Evolutionary conservation across 116 monocot genomes (phyloP).

Genomic region (Dioscorea cayenensis): DNA sequence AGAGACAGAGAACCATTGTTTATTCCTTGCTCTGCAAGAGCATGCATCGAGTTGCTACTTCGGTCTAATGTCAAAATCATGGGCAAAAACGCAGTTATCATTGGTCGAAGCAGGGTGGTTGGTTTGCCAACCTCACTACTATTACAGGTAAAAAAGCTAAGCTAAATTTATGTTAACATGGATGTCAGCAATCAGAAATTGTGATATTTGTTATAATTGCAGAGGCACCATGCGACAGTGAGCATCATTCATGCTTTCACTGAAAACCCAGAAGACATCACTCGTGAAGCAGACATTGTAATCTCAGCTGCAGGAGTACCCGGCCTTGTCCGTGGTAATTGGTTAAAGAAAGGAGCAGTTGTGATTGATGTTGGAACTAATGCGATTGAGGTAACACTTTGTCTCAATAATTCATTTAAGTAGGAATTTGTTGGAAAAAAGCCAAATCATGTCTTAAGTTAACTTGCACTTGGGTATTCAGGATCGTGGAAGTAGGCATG

Average conservation of each 20-base stretch:
- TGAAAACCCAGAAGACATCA: constrained; percentile 67
- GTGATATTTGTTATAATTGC: constrained; percentile 10
- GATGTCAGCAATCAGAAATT: neutral
- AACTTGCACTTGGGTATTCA: constrained; percentile 12
- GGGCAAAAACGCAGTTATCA: constrained; percentile 70
- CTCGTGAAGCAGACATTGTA: constrained; percentile 80
- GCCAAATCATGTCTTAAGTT: neutral
- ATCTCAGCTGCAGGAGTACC: constrained; percentile 90
- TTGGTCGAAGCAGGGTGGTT: constrained; percentile 88
- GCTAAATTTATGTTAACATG: neutral
- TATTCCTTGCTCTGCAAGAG: constrained; percentile 90
- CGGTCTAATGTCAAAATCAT: constrained; percentile 49
- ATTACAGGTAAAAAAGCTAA: constrained; percentile 56
- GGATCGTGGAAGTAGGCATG: constrained; percentile 62
- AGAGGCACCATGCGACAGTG: constrained; percentile 98
- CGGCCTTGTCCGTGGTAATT: constrained; percentile 69
- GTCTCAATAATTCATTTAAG: neutral
- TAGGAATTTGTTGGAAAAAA: neutral
- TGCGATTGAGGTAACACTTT: constrained; percentile 63
- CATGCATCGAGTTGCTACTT: constrained; percentile 77
- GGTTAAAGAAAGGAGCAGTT: constrained; percentile 80
- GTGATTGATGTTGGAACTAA: constrained; percentile 96
- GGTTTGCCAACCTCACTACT: constrained; percentile 82
- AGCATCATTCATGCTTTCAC: constrained; percentile 80
- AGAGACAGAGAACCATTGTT: constrained; percentile 76